Conservation (phyloP, 805 yeast species). For the Barnettozyma californica region DNA sequence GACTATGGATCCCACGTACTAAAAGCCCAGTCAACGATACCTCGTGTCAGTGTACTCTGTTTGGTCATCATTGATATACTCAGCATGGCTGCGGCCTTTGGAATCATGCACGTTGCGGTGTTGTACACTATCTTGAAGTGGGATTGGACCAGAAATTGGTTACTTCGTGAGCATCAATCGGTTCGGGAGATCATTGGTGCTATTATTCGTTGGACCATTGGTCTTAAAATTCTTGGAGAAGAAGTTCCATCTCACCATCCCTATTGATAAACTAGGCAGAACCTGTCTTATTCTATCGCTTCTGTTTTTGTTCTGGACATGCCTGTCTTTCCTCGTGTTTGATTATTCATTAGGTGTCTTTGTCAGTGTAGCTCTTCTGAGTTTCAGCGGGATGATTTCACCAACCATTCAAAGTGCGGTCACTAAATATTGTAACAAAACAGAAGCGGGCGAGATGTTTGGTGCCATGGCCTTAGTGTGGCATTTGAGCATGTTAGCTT, state of each 20-base stretch:
- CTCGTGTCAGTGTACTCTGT: constrained; percentile 18
- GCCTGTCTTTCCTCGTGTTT: not conserved
- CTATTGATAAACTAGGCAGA: constrained; percentile 6
- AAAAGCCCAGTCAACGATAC: constrained; percentile 9
- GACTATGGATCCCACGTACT: constrained; percentile 19
- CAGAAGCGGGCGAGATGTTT: constrained; percentile 21
- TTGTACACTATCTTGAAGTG: constrained; percentile 18
- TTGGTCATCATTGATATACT: constrained; percentile 18
- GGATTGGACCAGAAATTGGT: constrained; percentile 22
- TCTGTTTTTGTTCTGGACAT: constrained; percentile 6
- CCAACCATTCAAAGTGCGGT: constrained; percentile 19
- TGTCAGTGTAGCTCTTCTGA: constrained; percentile 14
- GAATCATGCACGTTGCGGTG: constrained; percentile 16
- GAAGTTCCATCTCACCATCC: not conserved
- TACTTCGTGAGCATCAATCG: constrained; percentile 23
- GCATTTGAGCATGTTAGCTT: constrained; percentile 16
- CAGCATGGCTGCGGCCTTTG: constrained; percentile 22
- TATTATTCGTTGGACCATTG: constrained; percentile 14
- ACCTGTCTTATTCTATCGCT: constrained; percentile 1
- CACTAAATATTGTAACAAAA: constrained; percentile 14
- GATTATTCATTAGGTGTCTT: constrained; percentile 8
- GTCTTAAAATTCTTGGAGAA: constrained; percentile 2
- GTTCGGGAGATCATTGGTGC: constrained; percentile 19
- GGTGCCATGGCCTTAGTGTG: constrained; percentile 20
- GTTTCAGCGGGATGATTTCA: constrained; percentile 17